Evolutionary conservation across 2,329 filamentous ascomycete species (phyloP).

Genomic region (Nothophoma quercina): DNA sequence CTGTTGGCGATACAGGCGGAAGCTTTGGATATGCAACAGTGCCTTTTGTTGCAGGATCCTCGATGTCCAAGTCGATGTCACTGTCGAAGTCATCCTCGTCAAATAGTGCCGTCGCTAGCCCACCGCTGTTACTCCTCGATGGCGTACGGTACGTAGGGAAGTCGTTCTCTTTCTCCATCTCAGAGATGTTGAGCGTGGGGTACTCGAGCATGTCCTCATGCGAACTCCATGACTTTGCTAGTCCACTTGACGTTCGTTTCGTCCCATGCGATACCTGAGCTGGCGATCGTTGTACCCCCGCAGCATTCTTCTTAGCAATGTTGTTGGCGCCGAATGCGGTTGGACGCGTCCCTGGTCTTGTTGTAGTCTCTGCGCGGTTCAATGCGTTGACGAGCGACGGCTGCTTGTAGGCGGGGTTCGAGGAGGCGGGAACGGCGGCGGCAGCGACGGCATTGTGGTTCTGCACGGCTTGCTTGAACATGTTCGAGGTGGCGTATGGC

Average conservation of each 20-base stretch:
- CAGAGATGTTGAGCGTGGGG: conserved; percentile 34
- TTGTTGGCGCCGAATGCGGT: conserved; percentile 42
- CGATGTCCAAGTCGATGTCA: conserved; percentile 76
- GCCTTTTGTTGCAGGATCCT: conserved; percentile 63
- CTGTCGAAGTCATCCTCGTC: conserved; percentile 87
- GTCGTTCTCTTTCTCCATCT: conserved; percentile 37
- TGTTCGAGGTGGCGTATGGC: conserved; percentile 29
- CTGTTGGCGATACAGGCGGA: conserved; percentile 25
- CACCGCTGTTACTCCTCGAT: conserved; percentile 21
- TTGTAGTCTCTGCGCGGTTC: conserved; percentile 46
- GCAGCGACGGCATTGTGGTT: conserved; percentile 46
- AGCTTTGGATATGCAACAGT: conserved; percentile 53
- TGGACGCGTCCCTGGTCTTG: conserved; percentile 38
- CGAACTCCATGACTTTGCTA: conserved; percentile 53
- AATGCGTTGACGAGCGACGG: conserved; percentile 50
- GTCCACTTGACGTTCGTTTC: conserved; percentile 57
- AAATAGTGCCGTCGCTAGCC: conserved; percentile 55
- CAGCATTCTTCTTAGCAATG: conserved; percentile 38
- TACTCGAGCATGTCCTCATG: conserved; percentile 46
- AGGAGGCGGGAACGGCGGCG: conserved; percentile 27
- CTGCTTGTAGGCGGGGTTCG: conserved; percentile 36
- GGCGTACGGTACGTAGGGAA: conserved; percentile 25
- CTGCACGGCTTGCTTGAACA: conserved; percentile 54
- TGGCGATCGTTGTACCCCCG: conserved; percentile 17
- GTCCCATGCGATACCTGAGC: conserved; percentile 40